phyloP scores from a whole-genome alignment of 2,329 filamentous ascomycete species.

The Reticulascus tulasneorum region DNA sequence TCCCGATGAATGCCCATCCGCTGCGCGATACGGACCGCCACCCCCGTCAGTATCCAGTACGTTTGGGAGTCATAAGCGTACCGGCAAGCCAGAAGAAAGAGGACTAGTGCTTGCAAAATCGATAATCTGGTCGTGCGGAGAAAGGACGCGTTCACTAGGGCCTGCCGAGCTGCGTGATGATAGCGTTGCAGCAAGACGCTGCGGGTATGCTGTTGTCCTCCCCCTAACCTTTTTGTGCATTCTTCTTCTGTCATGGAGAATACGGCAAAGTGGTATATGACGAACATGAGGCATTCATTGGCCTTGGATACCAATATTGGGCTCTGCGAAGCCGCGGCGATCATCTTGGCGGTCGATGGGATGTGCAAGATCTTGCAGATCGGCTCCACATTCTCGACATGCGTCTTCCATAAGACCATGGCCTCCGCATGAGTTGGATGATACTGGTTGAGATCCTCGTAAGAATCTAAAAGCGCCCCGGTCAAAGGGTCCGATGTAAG shows the following conservation, averaged over 20 bases:
- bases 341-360: conserved; percentile 18
- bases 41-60: conserved; percentile 39
- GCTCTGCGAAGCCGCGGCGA: conserved; percentile 12
- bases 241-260: conserved; percentile 37
- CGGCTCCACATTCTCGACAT: conserved; percentile 20
- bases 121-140: conserved; percentile 47
- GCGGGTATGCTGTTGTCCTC: too few relatives aligned
- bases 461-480: conserved; percentile 10
- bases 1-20: conserved; percentile 50
- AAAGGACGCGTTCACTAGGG: conserved; percentile 46
- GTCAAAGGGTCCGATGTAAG: conserved; percentile 9
- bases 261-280: conserved; percentile 35
- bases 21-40: conserved; percentile 49
- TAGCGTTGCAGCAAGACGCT: conserved; percentile 29
- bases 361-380: conserved; percentile 21
- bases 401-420: conserved; percentile 19
- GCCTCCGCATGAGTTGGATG: conserved; percentile 19
- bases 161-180: conserved; percentile 38
- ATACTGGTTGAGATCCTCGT: conserved; percentile 10
- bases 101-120: conserved; percentile 49
- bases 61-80: conserved; percentile 40
- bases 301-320: conserved; percentile 19
- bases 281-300: conserved; percentile 37
- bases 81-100: conserved; percentile 39
- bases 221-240: conserved; percentile 31